Base-by-base conservation (phyloP, 2,329 filamentous ascomycete genomes). In the Colletotrichum sidae region DNA sequence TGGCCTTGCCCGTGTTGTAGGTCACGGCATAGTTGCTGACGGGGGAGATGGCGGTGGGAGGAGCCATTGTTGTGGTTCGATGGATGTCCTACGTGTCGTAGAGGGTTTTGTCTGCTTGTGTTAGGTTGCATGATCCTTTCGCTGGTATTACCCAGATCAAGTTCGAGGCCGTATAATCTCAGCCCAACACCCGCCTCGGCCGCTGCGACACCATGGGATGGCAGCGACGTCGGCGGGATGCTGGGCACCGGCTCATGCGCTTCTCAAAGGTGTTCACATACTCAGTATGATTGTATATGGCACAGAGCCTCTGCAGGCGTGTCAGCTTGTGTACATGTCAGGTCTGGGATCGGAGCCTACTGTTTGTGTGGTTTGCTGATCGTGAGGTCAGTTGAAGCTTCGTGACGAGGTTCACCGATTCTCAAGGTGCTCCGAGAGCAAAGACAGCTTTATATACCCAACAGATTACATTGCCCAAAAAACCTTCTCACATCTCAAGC, bases 71-170 rank as follows among this genome's bases (percentile, higher is more conserved):
- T 33, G 45, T 47, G 38, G 10, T 45, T 50, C 25, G 25, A 4
- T 25, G 4, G 1, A 1, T 25, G 25, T 25, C 25, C 25, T 25
- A 5, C 2, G 25, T 25, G 25, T 25, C 25, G 25, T 25, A 25
- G 25, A 5, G 25, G 4, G 4, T 25, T 34, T 49, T 49, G 10
- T 57, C 63, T 66, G 42, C 47, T 63, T 45, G 11, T 63, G 63
- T 66, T 66, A 66, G 63, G 59, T 10, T 63, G 92, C 93, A 97
- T 96, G 93, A 96, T 97, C 91, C 94, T 97, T 96, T 94, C 94
- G 94, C 94, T 94, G 92, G 93, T 93, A 96, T 96, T 95, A 95
- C 94, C 93, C 92, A 93, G 92, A 94, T 95, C 92, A 95, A 95
- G 92, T 95, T 93, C 63, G 83, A 84, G 84, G 90, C 93, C 92